Evolutionary conservation across 225 moss, liverwort and hornwort species (phyloP).

Genomic region (Pseudisothecium myosuroides): DNA sequence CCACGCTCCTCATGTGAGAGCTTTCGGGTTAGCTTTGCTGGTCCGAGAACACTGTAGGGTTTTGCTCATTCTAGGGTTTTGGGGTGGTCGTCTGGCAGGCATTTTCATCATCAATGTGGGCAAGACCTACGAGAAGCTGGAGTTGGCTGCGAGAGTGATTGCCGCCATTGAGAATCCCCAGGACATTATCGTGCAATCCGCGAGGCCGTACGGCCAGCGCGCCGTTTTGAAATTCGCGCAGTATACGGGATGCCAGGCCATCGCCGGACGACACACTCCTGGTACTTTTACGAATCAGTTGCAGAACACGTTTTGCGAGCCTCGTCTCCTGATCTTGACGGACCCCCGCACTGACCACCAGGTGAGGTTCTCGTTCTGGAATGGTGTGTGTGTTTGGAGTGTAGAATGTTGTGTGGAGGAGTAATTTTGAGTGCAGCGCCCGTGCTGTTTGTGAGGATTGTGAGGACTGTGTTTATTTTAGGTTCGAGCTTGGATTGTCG

Average conservation of each 20-base stretch:
- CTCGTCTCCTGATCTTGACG: conserved; percentile 19
- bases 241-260: conserved; percentile 29
- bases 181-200: conserved; percentile 29
- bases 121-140: conserved; percentile 21
- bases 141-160: conserved; percentile 27
- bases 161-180: conserved; percentile 24
- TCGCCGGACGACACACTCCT: conserved; percentile 19
- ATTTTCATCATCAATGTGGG: conserved; percentile 28
- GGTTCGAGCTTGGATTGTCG: neutral
- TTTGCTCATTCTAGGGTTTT: neutral
- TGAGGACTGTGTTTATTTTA: neutral
- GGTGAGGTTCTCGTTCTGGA: neutral
- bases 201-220: conserved; percentile 13
- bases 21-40: neutral
- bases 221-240: conserved; percentile 29
- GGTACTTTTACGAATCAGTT: conserved; percentile 28
- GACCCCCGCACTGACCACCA: conserved; percentile 29
- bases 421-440: neutral
- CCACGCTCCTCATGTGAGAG: neutral
- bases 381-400: neutral
- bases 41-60: neutral
- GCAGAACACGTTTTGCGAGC: conserved; percentile 34
- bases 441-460: neutral
- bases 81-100: neutral
- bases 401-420: neutral